phyloP scores from a whole-genome alignment of 805 yeast species.

The Nematodospora valgi region DNA sequence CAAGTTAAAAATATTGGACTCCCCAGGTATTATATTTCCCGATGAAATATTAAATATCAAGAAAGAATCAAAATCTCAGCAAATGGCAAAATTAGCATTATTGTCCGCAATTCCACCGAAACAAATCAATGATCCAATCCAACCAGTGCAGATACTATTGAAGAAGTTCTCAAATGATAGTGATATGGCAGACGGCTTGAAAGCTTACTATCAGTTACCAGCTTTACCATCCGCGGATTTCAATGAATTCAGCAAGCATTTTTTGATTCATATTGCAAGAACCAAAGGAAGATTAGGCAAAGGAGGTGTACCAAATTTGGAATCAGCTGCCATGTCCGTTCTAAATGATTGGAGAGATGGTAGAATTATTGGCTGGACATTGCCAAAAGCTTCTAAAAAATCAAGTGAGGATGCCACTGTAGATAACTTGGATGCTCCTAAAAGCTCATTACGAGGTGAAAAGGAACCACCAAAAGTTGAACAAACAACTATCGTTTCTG shows the following conservation, averaged over 20 bases:
- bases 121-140: slow-evolving; percentile 76
- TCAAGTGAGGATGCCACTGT: slow-evolving; percentile 14
- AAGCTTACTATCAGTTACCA: slow-evolving; percentile 72
- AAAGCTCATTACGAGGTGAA: slow-evolving; percentile 40
- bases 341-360: slow-evolving; percentile 98
- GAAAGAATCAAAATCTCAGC: slow-evolving; percentile 53
- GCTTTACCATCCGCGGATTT: slow-evolving; percentile 69
- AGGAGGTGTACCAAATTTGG: slow-evolving; percentile 90
- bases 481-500: slow-evolving; percentile 74
- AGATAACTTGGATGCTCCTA: slow-evolving; percentile 28
- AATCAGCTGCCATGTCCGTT: slow-evolving; percentile 77
- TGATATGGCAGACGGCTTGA: slow-evolving; percentile 75
- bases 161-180: slow-evolving; percentile 70
- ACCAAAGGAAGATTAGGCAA: slow-evolving; percentile 86
- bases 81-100: slow-evolving; percentile 84
- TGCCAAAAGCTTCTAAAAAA: slow-evolving; percentile 58
- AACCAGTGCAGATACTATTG: slow-evolving; percentile 74
- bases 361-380: slow-evolving; percentile 84
- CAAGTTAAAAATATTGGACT: slow-evolving; percentile 83
- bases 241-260: slow-evolving; percentile 77
- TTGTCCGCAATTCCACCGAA: slow-evolving; percentile 89
- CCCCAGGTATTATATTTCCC: slow-evolving; percentile 98
- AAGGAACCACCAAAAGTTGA: slow-evolving; percentile 50
- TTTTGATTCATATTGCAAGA: slow-evolving; percentile 90
- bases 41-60: slow-evolving; percentile 41